phyloP scores from a whole-genome alignment of 345 rosid species.

The Syzygium oleosum region DNA sequence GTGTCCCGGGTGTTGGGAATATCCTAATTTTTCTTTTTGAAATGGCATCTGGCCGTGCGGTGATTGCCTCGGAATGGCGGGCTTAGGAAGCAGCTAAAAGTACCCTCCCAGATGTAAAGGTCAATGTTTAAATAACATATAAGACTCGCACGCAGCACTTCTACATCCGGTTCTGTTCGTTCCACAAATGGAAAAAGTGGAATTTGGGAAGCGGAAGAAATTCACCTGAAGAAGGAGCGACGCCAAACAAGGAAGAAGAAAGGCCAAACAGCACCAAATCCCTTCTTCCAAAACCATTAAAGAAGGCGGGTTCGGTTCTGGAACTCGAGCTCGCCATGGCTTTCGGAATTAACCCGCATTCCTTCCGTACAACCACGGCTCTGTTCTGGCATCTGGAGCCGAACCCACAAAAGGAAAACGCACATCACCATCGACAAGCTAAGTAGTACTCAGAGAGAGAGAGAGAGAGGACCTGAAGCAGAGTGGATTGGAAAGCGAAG shows the following conservation, averaged over 20 bases:
- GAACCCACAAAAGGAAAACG: not conserved
- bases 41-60: not conserved
- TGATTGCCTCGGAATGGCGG: not conserved
- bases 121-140: not conserved
- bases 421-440: not conserved
- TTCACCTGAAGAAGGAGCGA: slow-evolving; percentile 43
- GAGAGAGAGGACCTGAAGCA: slow-evolving; percentile 18
- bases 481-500: slow-evolving; percentile 18
- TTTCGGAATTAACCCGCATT: slow-evolving; percentile 23
- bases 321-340: slow-evolving; percentile 13
- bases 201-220: not conserved
- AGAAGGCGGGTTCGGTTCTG: slow-evolving; percentile 19
- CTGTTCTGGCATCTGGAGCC: slow-evolving; percentile 23
- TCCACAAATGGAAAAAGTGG: not conserved
- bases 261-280: slow-evolving; percentile 56
- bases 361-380: slow-evolving; percentile 24
- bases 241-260: slow-evolving; percentile 32
- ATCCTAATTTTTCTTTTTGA: not conserved
- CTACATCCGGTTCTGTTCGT: not conserved
- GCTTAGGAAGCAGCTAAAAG: not conserved
- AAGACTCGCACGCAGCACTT: not conserved
- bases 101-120: not conserved
- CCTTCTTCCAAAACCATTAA: slow-evolving; percentile 44
- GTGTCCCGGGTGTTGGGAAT: not conserved
- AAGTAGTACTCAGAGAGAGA: not conserved